Evolutionary conservation across 768 basidiomycete genomes (phyloP).

Genomic region (Sarcomyxa edulis): DNA sequence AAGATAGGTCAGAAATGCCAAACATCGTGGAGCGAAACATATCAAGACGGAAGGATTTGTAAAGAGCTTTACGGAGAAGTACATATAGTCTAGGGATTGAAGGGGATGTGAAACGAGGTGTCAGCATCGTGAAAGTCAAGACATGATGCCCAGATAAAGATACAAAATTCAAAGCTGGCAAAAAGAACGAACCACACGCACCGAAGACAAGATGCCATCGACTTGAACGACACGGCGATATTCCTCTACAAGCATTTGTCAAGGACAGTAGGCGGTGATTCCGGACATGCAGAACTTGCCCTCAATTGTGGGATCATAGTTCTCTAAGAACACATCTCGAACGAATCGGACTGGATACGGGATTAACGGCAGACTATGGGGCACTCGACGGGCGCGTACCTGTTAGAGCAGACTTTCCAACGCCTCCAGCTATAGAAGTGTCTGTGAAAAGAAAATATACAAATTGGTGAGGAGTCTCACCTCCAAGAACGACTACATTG

Average conservation of each 20-base stretch:
- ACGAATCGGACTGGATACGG: slow-evolving; percentile 57
- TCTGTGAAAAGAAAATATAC: slow-evolving; percentile 3
- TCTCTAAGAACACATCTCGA: slow-evolving; percentile 65
- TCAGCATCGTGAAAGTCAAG: slow-evolving; percentile 1
- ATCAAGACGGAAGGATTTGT: slow-evolving; percentile 2
- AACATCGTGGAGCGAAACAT: background rate
- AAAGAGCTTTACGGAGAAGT: background rate
- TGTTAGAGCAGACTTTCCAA: slow-evolving; percentile 84
- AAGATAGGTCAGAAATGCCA: slow-evolving; percentile 6
- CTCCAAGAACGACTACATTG: slow-evolving; percentile 78
- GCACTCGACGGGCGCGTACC: slow-evolving; percentile 20
- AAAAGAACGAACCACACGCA: slow-evolving; percentile 28
- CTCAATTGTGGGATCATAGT: slow-evolving; percentile 84
- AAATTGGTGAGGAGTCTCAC: slow-evolving; percentile 29
- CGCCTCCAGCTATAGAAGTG: slow-evolving; percentile 63
- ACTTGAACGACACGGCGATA: slow-evolving; percentile 63
- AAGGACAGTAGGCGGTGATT: background rate
- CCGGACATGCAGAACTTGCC: slow-evolving; percentile 31
- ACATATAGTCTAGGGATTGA: slow-evolving; percentile 1
- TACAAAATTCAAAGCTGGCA: slow-evolving; percentile 3
- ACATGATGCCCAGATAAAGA: background rate
- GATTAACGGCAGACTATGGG: slow-evolving; percentile 1
- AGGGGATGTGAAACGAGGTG: slow-evolving; percentile 2
- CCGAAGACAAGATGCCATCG: slow-evolving; percentile 58
- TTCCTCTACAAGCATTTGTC: slow-evolving; percentile 44